Evolutionary conservation across 2,329 filamentous ascomycete genomes (phyloP), one percentile per base, ranked within the genome.

Genomic region (Trichoderma atrobrunneum): DNA sequence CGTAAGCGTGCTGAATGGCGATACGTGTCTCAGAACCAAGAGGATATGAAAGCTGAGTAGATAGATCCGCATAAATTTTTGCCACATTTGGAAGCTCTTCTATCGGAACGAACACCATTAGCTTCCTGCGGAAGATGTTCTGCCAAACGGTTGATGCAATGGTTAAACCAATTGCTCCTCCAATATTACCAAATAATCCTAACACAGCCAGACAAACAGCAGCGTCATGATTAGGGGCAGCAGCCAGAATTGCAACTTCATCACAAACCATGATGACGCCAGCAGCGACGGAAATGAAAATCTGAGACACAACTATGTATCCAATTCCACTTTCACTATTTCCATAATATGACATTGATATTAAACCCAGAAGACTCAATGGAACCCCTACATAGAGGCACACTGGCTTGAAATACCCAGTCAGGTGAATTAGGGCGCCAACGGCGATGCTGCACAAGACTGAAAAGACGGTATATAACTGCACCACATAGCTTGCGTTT

Each of bases 101-200:
- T 2, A 82, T 73, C 8, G 89, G 88, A 0, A 91, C 82, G 73
- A 88, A 85, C 56, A 80, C 76, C 18, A 76, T 75, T 11, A 91
- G 82, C 16, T 85, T 84, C n/a, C 81, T 79, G 3, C 85, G 86
- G 76, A 92, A 87, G 1, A 87, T 85, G 73, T 86, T 84, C 0
- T 87, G 88, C 90, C 90, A 93, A 73, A 93, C 88, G 8, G 90
- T 89, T 0, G 86, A 86, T 1, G 90, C 86, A 62, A 92, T 85
- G 8, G 89, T 86, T 2, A 84, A 84, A 2, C 89, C 90, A 6
- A 91, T 82, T 1, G 89, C 88, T 24, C 85, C 86, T 54, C 90
- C 90, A 72, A 92, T 85, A 73, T 86, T 87, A 74, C 87, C 85
- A 56, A 89, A 88, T 5, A 92, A 85, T n/a, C 87, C 84, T 70